Evolutionary conservation across 768 basidiomycete species (phyloP).

Genomic region (Boletus vermiculosoides): DNA sequence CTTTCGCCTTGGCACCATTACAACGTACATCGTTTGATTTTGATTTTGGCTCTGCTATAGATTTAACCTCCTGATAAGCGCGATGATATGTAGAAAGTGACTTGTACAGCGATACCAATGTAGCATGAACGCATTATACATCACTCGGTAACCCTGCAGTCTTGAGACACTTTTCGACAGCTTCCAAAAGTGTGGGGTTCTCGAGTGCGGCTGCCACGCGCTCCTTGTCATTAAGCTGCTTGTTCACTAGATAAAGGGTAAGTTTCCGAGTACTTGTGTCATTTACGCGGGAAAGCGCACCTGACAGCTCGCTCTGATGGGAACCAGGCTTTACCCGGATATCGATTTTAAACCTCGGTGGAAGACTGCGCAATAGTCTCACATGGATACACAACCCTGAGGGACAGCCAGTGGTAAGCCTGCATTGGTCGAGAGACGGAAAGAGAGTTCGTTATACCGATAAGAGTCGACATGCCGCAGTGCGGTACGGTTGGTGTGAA

Average conservation of each 20-base stretch:
- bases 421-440: neutral
- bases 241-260: constrained; percentile 67
- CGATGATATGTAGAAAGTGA: neutral
- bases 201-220: constrained; percentile 96
- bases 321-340: constrained; percentile 91
- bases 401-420: neutral
- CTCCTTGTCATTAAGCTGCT: constrained; percentile 99
- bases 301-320: constrained; percentile 90
- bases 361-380: constrained; percentile 82
- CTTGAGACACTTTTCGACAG: constrained; percentile 76
- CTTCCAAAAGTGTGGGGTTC: constrained; percentile 80
- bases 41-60: neutral
- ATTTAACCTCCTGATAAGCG: neutral
- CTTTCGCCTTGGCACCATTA: too few species aligned
- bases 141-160: constrained; percentile 27
- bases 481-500: constrained; percentile 98
- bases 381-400: constrained; percentile 91
- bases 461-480: constrained; percentile 95
- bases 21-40: neutral
- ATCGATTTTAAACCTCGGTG: constrained; percentile 92
- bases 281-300: constrained; percentile 41
- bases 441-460: constrained; percentile 51
- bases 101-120: neutral
- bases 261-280: neutral
- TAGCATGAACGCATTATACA: constrained; percentile 5